Conservation (phyloP, 208 protist species). For the Trypanosoma cruzi region DNA sequence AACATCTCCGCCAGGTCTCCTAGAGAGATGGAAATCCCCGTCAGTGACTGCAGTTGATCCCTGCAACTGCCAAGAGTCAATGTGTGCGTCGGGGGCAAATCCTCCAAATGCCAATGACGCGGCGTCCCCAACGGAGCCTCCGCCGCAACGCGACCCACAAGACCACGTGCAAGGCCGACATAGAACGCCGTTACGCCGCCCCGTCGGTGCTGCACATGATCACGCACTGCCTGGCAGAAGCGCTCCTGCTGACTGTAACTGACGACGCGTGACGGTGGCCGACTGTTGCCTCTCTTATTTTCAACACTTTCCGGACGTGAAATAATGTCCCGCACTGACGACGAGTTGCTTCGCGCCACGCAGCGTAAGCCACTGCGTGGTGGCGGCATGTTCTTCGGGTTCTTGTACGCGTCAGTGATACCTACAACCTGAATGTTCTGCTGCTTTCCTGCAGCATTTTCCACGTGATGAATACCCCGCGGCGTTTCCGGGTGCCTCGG, state of each 20-base stretch:
- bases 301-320: slow-evolving; percentile 18
- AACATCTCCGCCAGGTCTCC: slow-evolving; percentile 59
- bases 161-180: slow-evolving; percentile 67
- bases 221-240: slow-evolving; percentile 75
- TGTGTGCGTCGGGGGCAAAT: slow-evolving; percentile 27
- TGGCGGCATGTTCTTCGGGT: slow-evolving; percentile 53
- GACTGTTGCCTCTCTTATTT: neutral
- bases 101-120: slow-evolving; percentile 49
- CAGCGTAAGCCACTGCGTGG: slow-evolving; percentile 48
- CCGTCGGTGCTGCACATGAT: slow-evolving; percentile 68
- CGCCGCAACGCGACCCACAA: slow-evolving; percentile 41
- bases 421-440: slow-evolving; percentile 85
- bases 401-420: slow-evolving; percentile 67
- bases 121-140: slow-evolving; percentile 30
- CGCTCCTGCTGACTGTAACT: slow-evolving; percentile 60
- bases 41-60: slow-evolving; percentile 76
- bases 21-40: slow-evolving; percentile 51
- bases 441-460: slow-evolving; percentile 32
- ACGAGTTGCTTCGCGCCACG: slow-evolving; percentile 20
- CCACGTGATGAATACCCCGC: slow-evolving; percentile 59
- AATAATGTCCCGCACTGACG: slow-evolving; percentile 38
- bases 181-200: slow-evolving; percentile 77
- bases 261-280: slow-evolving; percentile 35
- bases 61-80: slow-evolving; percentile 60
- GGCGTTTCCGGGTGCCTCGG: slow-evolving; percentile 40